Evolutionary conservation across 2,329 filamentous ascomycete genomes (phyloP).

Genomic region (Hysterium pulicare): DNA sequence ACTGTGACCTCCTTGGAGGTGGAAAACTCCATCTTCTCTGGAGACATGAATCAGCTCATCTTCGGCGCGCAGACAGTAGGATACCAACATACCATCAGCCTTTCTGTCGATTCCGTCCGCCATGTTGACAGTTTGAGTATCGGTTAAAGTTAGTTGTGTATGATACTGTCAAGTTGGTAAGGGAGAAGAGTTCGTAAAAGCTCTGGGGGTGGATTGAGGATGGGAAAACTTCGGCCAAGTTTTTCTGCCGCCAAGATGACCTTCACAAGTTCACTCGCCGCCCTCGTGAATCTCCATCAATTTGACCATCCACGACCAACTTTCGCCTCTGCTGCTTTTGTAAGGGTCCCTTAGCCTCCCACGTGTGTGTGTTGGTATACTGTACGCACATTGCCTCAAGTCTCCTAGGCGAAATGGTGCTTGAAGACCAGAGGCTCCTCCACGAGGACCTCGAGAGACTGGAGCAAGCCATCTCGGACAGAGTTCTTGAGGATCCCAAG

Average conservation of each 20-base stretch:
- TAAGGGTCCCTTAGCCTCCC: too few relatives aligned
- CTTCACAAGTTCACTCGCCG: too few relatives aligned
- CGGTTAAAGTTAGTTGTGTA: not conserved
- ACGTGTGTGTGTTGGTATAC: not conserved
- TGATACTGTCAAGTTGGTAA: slow-evolving; percentile 13
- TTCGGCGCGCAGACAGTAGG: not conserved
- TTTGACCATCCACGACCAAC: too few relatives aligned
- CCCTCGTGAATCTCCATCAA: too few relatives aligned
- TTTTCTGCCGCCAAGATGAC: too few relatives aligned
- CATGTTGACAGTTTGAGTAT: slow-evolving; percentile 56
- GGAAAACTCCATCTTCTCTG: slow-evolving; percentile 93
- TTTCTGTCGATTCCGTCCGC: slow-evolving; percentile 90
- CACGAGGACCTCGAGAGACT: slow-evolving; percentile 96
- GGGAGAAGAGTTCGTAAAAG: not conserved
- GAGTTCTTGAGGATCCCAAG: slow-evolving; percentile 82
- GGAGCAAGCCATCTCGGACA: slow-evolving; percentile 89
- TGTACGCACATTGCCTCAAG: not conserved
- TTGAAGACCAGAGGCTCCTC: slow-evolving; percentile 90
- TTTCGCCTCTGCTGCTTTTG: too few relatives aligned
- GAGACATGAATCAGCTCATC: slow-evolving; percentile 2
- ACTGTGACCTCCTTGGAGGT: slow-evolving; percentile 98
- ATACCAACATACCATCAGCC: slow-evolving; percentile 58
- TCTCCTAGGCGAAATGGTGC: slow-evolving; percentile 12
- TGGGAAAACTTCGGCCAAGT: too few relatives aligned
- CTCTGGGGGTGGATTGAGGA: too few relatives aligned